These are phyloP conservation scores for Cyberlindnera xylosilytica DNA, from an alignment of 805 yeast species.

Conservation along the genomic window DNA sequence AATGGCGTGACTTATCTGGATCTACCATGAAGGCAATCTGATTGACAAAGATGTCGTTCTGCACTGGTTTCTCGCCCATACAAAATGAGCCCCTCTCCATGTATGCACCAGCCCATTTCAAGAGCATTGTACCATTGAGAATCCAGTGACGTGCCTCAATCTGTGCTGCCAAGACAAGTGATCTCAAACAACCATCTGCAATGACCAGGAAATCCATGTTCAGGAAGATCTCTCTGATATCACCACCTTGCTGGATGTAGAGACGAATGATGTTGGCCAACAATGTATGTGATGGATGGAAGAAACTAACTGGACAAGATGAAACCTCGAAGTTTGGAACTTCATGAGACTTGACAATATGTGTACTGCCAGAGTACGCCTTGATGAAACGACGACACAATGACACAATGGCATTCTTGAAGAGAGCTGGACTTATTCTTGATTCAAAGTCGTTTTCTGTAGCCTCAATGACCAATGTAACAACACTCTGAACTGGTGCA, in stretches of 20 bases:
- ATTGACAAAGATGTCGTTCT: conserved; percentile 67
- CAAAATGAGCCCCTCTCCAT: conserved; percentile 34
- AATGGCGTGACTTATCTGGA: conserved; percentile 51
- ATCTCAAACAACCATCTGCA: conserved; percentile 57
- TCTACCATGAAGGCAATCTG: conserved; percentile 56
- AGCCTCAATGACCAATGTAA: conserved; percentile 39
- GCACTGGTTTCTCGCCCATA: conserved; percentile 49
- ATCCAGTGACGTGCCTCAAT: conserved; percentile 68
- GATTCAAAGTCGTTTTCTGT: neutral
- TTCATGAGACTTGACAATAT: conserved; percentile 25
- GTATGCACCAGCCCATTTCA: conserved; percentile 49
- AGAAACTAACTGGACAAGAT: conserved; percentile 48
- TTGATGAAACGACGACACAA: conserved; percentile 1
- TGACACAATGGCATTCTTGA: conserved; percentile 2
- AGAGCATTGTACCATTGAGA: conserved; percentile 59
- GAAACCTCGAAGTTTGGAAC: conserved; percentile 42
- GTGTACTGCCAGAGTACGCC: neutral
- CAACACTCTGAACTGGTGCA: conserved; percentile 43
- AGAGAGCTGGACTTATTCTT: neutral
- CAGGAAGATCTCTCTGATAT: neutral
- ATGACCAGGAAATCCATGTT: conserved; percentile 39
- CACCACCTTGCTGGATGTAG: neutral
- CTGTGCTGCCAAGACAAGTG: conserved; percentile 60
- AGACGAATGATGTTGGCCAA: conserved; percentile 34
- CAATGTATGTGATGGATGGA: conserved; percentile 58